Evolutionary conservation across 2,329 filamentous ascomycete species (phyloP), one percentile per base, ranked within the genome.

Genomic region (Diaporthe sp.): DNA sequence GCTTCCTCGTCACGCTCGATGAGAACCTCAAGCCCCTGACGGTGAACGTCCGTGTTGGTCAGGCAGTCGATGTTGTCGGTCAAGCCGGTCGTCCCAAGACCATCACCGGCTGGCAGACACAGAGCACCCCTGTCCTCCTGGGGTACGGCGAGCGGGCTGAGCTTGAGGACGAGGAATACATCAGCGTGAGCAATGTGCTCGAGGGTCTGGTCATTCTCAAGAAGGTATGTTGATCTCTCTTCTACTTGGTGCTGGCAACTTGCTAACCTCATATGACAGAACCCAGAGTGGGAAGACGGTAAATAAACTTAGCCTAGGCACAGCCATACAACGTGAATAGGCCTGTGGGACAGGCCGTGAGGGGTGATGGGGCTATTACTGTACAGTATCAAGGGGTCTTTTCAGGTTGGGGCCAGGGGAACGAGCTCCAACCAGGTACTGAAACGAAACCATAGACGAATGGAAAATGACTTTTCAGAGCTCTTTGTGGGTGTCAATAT

Each of bases 41-140:
- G 71, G 96, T 98, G 81, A 98, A 98, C 80, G 97, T 99, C 22
- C 94, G 97, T 42, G 96, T 99, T 58, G 97, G 97, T 84, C 97
- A 99, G 86, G 97, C 97, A 22, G 97, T 99, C 28, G 97, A 99
- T 82, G 96, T 99, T 55, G 97, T 99, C 54, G 97, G 97, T 69
- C 97, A 98, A 84, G 97, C 97, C 17, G 97, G 97, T 82, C 91
- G 96, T 77, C 97, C 97, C 78, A 98, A 99, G 92, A 99, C 97
- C 2, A 99, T 99, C 80, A 99, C 97, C 13, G 97, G 97, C 71
- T 99, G 97, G 97, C 97, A 99, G 86, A 99, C 97, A 78, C 97
- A 99, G 88, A 98, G 95, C 87, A 99, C 97, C n/a, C 97, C 97
- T 0, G 97, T 99, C 61, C 88, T 99, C 75, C 87, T 99, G 80